Conservation (phyloP, 2,329 filamentous ascomycete species). For the Massarina eburnea region DNA sequence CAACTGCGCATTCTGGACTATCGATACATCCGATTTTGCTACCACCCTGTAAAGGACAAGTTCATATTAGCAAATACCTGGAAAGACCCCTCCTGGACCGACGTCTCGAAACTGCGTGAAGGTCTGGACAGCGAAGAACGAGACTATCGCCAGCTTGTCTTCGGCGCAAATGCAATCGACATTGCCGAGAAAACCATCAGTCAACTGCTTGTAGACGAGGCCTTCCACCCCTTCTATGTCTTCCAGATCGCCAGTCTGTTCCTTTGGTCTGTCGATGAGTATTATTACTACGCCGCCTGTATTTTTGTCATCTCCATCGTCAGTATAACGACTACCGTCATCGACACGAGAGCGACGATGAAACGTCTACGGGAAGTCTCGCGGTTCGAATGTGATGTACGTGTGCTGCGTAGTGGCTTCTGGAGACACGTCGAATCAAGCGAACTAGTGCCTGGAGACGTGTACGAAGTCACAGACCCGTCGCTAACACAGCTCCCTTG, state of each 20-base stretch:
- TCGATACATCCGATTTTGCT: conserved; percentile 91
- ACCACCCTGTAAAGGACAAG: conserved; percentile 84
- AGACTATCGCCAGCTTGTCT: conserved; percentile 78
- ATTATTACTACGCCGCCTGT: conserved; percentile 95
- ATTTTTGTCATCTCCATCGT: conserved; percentile 94
- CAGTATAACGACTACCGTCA: conserved; percentile 83
- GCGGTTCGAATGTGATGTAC: conserved; percentile 90
- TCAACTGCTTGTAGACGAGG: conserved; percentile 88
- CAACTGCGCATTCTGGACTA: conserved; percentile 82
- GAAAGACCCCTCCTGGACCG: conserved; percentile 90
- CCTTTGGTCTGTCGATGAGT: conserved; percentile 93
- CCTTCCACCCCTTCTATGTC: conserved; percentile 96
- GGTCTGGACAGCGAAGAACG: conserved; percentile 91
- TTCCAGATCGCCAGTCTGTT: conserved; percentile 94
- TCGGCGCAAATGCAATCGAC: conserved; percentile 87
- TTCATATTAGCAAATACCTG: conserved; percentile 85
- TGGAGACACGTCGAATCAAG: conserved; percentile 87
- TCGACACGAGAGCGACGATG: conserved; percentile 95
- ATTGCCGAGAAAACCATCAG: conserved; percentile 85
- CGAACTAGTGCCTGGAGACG: conserved; percentile 90
- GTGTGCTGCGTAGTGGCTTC: conserved; percentile 91
- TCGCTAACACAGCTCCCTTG: conserved; percentile 85
- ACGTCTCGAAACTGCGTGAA: conserved; percentile 70
- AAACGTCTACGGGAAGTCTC: conserved; percentile 86
- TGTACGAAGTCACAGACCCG: conserved; percentile 96